Evolutionary conservation across 495 filamentous ascomycete genomes (phyloP).

Genomic region (Xylaria longipes): DNA sequence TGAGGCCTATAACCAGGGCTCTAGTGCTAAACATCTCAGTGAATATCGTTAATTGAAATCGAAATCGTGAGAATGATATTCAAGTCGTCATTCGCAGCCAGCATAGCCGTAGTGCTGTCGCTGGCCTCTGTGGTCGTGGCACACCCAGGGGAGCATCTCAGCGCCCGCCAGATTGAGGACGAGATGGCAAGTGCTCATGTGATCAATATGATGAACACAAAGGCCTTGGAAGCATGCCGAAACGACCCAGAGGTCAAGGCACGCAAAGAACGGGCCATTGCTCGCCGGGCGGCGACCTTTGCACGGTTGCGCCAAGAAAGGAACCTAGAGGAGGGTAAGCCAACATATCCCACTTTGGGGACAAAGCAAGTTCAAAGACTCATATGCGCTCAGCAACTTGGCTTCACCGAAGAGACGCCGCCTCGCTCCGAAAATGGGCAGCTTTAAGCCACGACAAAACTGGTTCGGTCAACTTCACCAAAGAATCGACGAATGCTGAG

Average conservation of each 20-base stretch:
- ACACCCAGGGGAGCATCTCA: conserved; percentile 37
- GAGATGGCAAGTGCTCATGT: conserved; percentile 37
- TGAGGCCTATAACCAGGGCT: background rate
- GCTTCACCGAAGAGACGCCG: conserved; percentile 50
- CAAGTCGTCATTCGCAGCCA: conserved; percentile 30
- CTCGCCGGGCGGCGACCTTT: conserved; percentile 39
- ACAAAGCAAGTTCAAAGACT: background rate
- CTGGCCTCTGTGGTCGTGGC: conserved; percentile 31
- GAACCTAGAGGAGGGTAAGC: conserved; percentile 33
- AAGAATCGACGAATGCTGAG: conserved; percentile 51
- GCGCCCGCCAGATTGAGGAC: conserved; percentile 32
- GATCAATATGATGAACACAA: conserved; percentile 38
- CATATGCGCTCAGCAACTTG: conserved; percentile 31
- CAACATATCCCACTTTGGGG: background rate
- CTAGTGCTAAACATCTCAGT: background rate
- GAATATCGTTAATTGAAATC: background rate
- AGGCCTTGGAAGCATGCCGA: conserved; percentile 37
- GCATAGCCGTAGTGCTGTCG: conserved; percentile 32
- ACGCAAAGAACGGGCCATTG: conserved; percentile 39
- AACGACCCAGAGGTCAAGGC: conserved; percentile 37
- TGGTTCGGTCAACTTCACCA: conserved; percentile 40
- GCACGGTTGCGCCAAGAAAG: conserved; percentile 36
- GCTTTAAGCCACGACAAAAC: conserved; percentile 45
- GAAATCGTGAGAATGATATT: conserved; percentile 33
- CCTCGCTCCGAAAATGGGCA: conserved; percentile 46